These are phyloP conservation scores for Melastoma candidum DNA, from an alignment of 441 rosid species.

Conservation along the genomic window DNA sequence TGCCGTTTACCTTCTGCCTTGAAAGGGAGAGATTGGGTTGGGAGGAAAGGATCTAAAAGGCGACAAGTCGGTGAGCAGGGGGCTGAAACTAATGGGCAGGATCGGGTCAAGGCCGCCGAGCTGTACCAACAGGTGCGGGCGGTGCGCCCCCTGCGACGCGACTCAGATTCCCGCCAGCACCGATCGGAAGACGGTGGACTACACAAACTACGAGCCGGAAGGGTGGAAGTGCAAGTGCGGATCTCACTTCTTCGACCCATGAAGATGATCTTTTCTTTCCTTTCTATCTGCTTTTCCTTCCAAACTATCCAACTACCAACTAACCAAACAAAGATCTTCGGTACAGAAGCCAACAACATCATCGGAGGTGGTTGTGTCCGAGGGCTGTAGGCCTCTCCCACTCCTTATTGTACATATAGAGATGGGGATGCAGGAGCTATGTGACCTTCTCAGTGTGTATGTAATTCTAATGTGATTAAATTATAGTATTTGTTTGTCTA, in stretches of 20 bases:
- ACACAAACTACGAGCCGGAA: slow-evolving; percentile 34
- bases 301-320: not conserved
- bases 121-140: slow-evolving; percentile 23
- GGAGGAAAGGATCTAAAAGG: no score
- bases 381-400: no score
- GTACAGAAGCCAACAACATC: no score
- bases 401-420: no score
- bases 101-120: slow-evolving; percentile 34
- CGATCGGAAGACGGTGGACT: slow-evolving; percentile 12
- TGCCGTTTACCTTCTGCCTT: no score
- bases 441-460: no score
- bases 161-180: slow-evolving; percentile 26
- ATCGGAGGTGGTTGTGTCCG: no score
- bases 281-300: not conserved
- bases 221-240: slow-evolving; percentile 25
- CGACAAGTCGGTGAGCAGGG: not conserved
- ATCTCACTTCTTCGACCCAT: slow-evolving; percentile 23
- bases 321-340: no score
- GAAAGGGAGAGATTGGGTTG: no score
- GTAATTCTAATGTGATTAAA: no score
- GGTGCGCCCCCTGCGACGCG: slow-evolving; percentile 30
- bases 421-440: no score
- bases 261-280: not conserved
- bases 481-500: no score
- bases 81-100: slow-evolving; percentile 14